Conservation (phyloP, 139 green algal species). For the Nannochloris sp. region DNA sequence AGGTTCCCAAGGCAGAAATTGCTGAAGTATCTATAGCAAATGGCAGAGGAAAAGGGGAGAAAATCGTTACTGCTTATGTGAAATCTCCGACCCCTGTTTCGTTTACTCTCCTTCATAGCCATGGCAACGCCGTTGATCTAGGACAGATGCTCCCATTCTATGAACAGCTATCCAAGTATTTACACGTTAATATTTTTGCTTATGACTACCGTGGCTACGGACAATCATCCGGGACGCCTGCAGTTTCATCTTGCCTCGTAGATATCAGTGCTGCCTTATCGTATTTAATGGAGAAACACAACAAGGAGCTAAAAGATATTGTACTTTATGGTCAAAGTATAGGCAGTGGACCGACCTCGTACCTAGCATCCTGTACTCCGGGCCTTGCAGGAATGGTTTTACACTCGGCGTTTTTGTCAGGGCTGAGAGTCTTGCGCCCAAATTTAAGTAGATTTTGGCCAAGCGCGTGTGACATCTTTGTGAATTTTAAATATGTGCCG, state of each 20-base stretch:
- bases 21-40: slow-evolving; percentile 19
- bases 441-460: slow-evolving; percentile 66
- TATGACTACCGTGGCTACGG: slow-evolving; percentile 86
- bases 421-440: slow-evolving; percentile 81
- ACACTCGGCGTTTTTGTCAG: slow-evolving; percentile 78
- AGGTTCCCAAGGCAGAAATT: slow-evolving; percentile 31
- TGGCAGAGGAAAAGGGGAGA: not conserved
- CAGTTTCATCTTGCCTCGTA: slow-evolving; percentile 26
- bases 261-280: slow-evolving; percentile 29
- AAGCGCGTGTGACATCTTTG: slow-evolving; percentile 68
- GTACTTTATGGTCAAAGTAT: slow-evolving; percentile 89
- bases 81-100: slow-evolving; percentile 29
- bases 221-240: slow-evolving; percentile 31
- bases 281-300: slow-evolving; percentile 19
- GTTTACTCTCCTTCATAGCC: slow-evolving; percentile 66
- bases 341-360: slow-evolving; percentile 37
- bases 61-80: slow-evolving; percentile 5
- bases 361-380: slow-evolving; percentile 37
- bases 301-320: slow-evolving; percentile 39
- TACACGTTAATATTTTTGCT: slow-evolving; percentile 70
- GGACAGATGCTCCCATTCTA: slow-evolving; percentile 82
- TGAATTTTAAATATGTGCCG: slow-evolving; percentile 63
- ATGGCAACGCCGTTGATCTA: slow-evolving; percentile 92
- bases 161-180: slow-evolving; percentile 33
- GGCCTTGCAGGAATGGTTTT: slow-evolving; percentile 73